Conservation (phyloP, 345 rosid genomes). For the Ceriops zippeliana region DNA sequence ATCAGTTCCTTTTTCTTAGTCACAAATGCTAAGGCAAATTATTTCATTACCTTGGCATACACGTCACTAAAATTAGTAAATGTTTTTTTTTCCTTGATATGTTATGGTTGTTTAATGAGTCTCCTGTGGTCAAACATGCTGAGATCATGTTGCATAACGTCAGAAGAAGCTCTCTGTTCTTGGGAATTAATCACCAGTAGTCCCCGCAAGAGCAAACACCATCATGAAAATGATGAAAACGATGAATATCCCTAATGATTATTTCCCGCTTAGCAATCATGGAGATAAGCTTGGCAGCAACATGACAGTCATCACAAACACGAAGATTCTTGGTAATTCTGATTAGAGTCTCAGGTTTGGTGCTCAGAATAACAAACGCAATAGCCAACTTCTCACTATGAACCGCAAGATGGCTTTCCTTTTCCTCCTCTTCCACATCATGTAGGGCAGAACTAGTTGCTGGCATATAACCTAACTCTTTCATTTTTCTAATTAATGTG, state of each 20-base stretch:
- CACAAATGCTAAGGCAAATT: no score
- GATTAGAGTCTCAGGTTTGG: conserved; percentile 37
- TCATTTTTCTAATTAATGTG: conserved; percentile 58
- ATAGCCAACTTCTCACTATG: conserved; percentile 81
- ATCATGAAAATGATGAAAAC: conserved; percentile 58
- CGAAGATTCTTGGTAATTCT: conserved; percentile 76
- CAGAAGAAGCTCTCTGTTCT: no score
- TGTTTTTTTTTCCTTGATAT: no score
- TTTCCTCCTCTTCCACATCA: conserved; percentile 80
- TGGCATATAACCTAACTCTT: conserved; percentile 58
- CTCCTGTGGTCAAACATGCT: no score
- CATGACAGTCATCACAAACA: conserved; percentile 71
- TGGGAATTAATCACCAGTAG: conserved; percentile 46
- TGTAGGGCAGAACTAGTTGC: conserved; percentile 66
- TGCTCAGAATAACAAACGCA: conserved; percentile 60
- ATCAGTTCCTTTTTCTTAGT: no score
- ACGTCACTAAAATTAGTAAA: no score
- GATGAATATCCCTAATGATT: conserved; percentile 53
- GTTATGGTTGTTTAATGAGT: no score
- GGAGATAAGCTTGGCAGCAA: conserved; percentile 66
- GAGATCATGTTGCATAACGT: no score
- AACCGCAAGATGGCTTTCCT: conserved; percentile 64
- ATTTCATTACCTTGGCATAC: no score
- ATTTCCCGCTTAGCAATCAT: conserved; percentile 55
- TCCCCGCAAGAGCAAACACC: conserved; percentile 74